Evolutionary conservation across 257 asterid species (phyloP), one percentile per base, ranked within the genome.

Genomic region (Ehretia macrophylla): DNA sequence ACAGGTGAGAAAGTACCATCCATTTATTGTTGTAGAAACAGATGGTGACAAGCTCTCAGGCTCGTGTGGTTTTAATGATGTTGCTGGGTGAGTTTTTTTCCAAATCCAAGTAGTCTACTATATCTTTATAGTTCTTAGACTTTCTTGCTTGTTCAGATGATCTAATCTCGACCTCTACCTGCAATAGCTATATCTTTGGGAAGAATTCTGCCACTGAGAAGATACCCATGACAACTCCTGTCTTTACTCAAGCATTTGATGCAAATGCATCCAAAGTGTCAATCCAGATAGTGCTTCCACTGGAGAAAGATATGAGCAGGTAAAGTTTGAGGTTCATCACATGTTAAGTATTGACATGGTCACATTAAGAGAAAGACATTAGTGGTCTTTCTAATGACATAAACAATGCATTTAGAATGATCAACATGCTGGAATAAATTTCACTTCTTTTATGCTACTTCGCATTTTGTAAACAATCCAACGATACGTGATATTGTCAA

Each of bases 141-240:
- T 42, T 17, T 32, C 14, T 51, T 50, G 35, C 22, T 14, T 20
- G 22, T 22, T 68, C 27, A 18, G 53, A 35, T 66, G 12, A 37
- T 56, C 46, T 58, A 66, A 64, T 58, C 8, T 47, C 48, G 4
- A 9, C 17, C 13, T 58, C 16, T 55, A 66, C 59, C 10, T 37
- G 32, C 39, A 58, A 55, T 55, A 91, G 98, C 76, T 87, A 87
- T 57, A 88, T 91, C 58, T 87, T 91, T 73, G 98, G 96, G 68
- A 83, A 88, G 83, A 87, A 91, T 61, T 62, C 95, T 8, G 59
- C 83, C 0, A 68, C 60, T 3, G 96, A 91, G 85, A 91, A 88
- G 75, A 91, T 91, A 74, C 80, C 89, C 9, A 88, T 88, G 96
- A 87, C 98, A 8, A 79, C 98, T 16, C 98, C 98, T 1, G 98